phyloP scores from a whole-genome alignment of 2,329 filamentous ascomycete genomes.

The Xylogone sp. region DNA sequence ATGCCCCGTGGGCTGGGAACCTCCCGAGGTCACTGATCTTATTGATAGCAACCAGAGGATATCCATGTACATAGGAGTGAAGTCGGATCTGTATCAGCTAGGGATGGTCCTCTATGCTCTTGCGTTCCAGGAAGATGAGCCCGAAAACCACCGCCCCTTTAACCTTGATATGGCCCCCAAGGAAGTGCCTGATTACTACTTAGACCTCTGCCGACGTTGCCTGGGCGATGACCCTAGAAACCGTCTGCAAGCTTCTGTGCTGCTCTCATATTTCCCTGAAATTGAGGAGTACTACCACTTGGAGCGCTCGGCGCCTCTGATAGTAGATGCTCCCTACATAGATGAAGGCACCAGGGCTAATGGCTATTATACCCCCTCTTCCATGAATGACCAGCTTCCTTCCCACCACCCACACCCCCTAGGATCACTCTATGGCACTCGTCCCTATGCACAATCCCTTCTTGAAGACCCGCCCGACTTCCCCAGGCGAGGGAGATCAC shows the following conservation, averaged over 20 bases:
- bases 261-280: conserved; percentile 67
- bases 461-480: conserved; percentile 21
- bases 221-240: conserved; percentile 69
- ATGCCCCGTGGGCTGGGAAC: conserved; percentile 98
- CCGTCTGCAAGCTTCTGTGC: conserved; percentile 67
- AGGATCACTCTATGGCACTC: conserved; percentile 9
- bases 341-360: conserved; percentile 10
- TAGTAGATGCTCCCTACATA: conserved; percentile 22
- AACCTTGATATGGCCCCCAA: conserved; percentile 48
- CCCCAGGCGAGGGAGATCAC: conserved; percentile 26
- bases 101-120: conserved; percentile 97
- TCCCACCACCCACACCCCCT: conserved; percentile 10
- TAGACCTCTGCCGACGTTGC: conserved; percentile 68
- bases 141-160: conserved; percentile 75
- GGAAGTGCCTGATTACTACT: conserved; percentile 77
- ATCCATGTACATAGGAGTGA: conserved; percentile 96
- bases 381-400: conserved; percentile 7
- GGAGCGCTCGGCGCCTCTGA: conserved; percentile 20
- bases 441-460: conserved; percentile 23
- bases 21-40: conserved; percentile 81
- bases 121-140: conserved; percentile 83
- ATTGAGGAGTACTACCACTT: conserved; percentile 15
- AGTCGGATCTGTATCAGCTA: conserved; percentile 92
- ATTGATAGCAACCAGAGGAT: conserved; percentile 88
- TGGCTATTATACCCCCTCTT: conserved; percentile 6